These are phyloP conservation scores for Alternaria panax DNA, from an alignment of 2,329 filamentous ascomycete genomes.

Conservation along the genomic window DNA sequence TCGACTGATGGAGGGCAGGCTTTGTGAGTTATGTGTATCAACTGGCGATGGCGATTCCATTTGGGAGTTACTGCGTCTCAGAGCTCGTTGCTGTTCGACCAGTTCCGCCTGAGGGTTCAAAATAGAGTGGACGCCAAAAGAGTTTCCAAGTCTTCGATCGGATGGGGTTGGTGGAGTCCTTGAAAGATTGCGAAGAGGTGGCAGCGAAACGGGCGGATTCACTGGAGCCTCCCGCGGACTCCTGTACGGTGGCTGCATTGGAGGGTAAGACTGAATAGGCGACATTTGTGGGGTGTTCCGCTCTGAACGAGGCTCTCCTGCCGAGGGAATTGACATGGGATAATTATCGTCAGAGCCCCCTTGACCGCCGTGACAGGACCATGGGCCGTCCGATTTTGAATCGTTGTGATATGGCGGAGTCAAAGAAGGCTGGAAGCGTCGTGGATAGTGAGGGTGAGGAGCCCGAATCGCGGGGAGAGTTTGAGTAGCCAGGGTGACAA, in stretches of 20 bases:
- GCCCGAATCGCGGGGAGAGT: constrained; percentile 45
- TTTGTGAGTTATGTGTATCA: constrained; percentile 46
- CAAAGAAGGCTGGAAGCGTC: constrained; percentile 37
- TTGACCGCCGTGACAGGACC: constrained; percentile 40
- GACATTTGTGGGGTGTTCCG: constrained; percentile 41
- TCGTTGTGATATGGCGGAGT: constrained; percentile 45
- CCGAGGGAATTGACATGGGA: constrained; percentile 38
- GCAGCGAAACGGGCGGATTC: constrained; percentile 38
- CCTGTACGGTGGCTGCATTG: constrained; percentile 38
- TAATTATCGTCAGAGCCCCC: constrained; percentile 43
- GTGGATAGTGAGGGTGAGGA: constrained; percentile 44
- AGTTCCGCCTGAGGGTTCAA: constrained; percentile 54
- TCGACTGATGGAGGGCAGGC: constrained; percentile 46
- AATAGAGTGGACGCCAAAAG: constrained; percentile 55
- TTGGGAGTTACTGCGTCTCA: constrained; percentile 54
- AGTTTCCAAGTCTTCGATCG: constrained; percentile 41
- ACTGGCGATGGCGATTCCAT: constrained; percentile 53
- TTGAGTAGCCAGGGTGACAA: constrained; percentile 50
- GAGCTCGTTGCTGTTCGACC: constrained; percentile 37
- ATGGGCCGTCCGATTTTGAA: constrained; percentile 45
- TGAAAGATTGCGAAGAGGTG: constrained; percentile 45
- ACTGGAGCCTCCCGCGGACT: constrained; percentile 27
- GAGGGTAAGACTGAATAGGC: constrained; percentile 31
- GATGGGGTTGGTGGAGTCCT: constrained; percentile 46
- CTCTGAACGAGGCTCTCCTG: constrained; percentile 33